Conservation (phyloP, 106 monocot species). For the Agapanthus africanus region DNA sequence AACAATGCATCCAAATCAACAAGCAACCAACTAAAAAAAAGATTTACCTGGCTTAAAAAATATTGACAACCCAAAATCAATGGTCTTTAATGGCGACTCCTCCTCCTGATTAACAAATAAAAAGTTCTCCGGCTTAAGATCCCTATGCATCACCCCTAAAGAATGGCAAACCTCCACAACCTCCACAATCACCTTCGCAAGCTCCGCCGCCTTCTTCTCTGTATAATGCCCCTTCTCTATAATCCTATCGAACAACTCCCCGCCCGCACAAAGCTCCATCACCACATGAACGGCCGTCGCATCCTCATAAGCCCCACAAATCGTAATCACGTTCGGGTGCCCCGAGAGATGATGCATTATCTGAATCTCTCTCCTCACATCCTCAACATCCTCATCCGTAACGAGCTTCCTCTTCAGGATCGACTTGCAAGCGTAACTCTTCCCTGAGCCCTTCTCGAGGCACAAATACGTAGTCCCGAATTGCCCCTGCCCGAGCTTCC, state of each 20-base stretch:
- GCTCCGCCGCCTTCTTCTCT: conserved; percentile 27
- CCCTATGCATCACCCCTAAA: conserved; percentile 30
- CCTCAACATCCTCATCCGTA: conserved; percentile 25
- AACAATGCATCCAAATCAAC: no score
- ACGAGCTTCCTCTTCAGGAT: conserved; percentile 24
- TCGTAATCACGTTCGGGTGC: conserved; percentile 24
- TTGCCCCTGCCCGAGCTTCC: conserved; percentile 30
- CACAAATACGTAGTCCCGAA: conserved; percentile 24
- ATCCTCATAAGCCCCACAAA: conserved; percentile 24
- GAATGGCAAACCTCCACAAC: conserved; percentile 29
- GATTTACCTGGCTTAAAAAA: conserved; percentile 26
- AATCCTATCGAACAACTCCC: conserved; percentile 31
- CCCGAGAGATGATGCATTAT: conserved; percentile 26
- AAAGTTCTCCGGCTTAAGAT: conserved; percentile 31
- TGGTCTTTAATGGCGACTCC: conserved; percentile 18
- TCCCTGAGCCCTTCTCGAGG: conserved; percentile 17
- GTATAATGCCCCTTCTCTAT: conserved; percentile 27
- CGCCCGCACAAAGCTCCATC: conserved; percentile 27
- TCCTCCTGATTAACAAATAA: conserved; percentile 21
- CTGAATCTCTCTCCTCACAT: conserved; percentile 31
- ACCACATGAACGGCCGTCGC: conserved; percentile 21
- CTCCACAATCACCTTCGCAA: conserved; percentile 26
- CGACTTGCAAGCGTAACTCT: conserved; percentile 24
- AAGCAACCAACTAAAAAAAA: no score
- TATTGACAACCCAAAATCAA: conserved; percentile 27